Base-by-base conservation (phyloP, 768 basidiomycete genomes). In the Rickenella mellea region DNA sequence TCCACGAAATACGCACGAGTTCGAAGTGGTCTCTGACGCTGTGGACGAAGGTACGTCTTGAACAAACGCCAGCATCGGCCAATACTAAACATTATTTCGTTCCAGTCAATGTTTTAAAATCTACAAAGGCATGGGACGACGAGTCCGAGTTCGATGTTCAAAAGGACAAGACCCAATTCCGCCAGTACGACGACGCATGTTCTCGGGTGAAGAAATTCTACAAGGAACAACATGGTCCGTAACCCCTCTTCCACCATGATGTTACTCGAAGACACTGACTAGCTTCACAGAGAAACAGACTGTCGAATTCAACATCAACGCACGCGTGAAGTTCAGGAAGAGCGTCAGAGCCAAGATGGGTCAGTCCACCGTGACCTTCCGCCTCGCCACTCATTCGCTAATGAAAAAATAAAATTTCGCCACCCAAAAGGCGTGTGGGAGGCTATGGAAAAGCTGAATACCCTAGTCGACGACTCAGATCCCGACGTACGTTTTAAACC, bases 401-500 rank as follows among this genome's bases (percentile, higher is more conserved):
- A n/a, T n/a, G n/a, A n/a, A n/a, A n/a, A n/a, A n/a, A n/a, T n/a
- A n/a, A n/a, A n/a, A n/a, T n/a, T n/a, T n/a, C n/a, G n/a, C n/a
- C n/a, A n/a, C n/a, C n/a, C n/a, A n/a, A n/a, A n/a, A n/a, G n/a
- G 82, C 41, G 63, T 90, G 30, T 90, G 86, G 86, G 76, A 86
- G 50, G 86, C 86, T 9, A 89, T 90, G 62, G 85, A 89, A 52
- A 77, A 78, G 70, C 76, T 93, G 35, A 80, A 91, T 55, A 90
- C 84, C 1, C 70, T 93, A 31, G 73, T 92, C 43, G 88, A 93
- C 58, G 88, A 92, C 48, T 89, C 86, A 6, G 91, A 94, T 61
- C 91, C 91, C 41, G 91, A 89, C 54, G 86, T 85, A 44, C 38
- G 64, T 51, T 39, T 37, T 26, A n/a, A n/a, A n/a, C 22, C 10